Conservation (phyloP, 1,284 basidiomycete genomes). For the Volvariella volvacea region DNA sequence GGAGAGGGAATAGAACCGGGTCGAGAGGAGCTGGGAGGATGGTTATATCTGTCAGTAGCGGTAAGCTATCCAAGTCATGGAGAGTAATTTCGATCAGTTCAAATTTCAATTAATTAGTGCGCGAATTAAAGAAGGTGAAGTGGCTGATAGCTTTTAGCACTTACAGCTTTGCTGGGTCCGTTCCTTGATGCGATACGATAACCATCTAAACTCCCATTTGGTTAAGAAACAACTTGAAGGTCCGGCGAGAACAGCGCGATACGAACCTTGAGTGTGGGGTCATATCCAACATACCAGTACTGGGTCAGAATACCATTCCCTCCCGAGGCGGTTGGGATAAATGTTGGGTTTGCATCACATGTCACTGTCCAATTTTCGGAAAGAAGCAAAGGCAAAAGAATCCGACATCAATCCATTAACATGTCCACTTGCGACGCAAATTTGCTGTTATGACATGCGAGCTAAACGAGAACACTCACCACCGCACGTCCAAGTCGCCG, state of each 20-base stretch:
- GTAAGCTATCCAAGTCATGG: too few species aligned
- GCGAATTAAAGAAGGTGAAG: neutral
- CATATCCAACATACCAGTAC: constrained; percentile 33
- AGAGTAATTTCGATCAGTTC: too few species aligned
- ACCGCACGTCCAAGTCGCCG: neutral
- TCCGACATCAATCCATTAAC: too few species aligned
- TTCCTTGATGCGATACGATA: neutral
- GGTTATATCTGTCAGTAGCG: neutral
- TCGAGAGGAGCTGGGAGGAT: neutral
- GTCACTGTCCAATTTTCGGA: constrained; percentile 29
- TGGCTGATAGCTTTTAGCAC: neutral
- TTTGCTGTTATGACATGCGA: neutral
- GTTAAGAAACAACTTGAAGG: too few species aligned
- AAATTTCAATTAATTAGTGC: too few species aligned
- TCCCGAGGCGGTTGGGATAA: constrained; percentile 51
- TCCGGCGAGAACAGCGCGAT: neutral
- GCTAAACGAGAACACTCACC: neutral
- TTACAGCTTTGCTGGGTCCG: constrained; percentile 1
- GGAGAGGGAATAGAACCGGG: constrained; percentile 1
- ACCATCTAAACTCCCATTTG: neutral
- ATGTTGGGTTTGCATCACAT: constrained; percentile 47
- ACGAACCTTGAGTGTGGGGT: constrained; percentile 20
- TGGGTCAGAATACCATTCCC: constrained; percentile 49
- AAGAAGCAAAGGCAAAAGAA: too few species aligned
- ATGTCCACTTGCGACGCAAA: too few species aligned